Base-by-base conservation (phyloP, 192 early-diverging fungal species). In the Gonapodya sp. region DNA sequence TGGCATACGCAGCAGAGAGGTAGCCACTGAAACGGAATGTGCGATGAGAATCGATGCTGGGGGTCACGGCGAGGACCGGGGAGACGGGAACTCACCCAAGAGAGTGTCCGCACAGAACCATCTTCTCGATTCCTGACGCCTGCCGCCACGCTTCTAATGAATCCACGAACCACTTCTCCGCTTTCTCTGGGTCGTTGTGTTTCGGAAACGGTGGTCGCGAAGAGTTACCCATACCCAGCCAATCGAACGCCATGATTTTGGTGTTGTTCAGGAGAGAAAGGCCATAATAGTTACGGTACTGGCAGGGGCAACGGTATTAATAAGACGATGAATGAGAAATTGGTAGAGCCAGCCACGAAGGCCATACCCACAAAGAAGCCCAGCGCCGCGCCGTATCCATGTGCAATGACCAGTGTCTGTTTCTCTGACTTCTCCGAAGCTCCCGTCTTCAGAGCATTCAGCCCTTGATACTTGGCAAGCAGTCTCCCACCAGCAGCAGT, bases 221-320 rank as follows among this genome's bases (percentile, higher is more conserved):
- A 82, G 90, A 92, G 82, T 93, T 90, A 36, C 93, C 96, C 94
- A 95, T 96, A n/a, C 97, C 96, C 0, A 98, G 87, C 97, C 97
- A 98, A 89, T 98, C 96, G 73, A 37, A 94, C 86, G 24, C 92
- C 87, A 81, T 92, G 31, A 93, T 84, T 35, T 88, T 87, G 35
- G 86, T 91, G 2, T 88, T 89, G 16, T 86, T 87, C 24, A 88
- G 83, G 73, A 88, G 85, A 32, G 83, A 83, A 0, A 94, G 80
- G 32, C 79, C 85, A 1, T 78, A 77, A 46, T 79, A 86, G 81
- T 86, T 86, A 73, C 81, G 78, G 46, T 82, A 82, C 82, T 85
- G 83, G 78, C 86, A 86, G 80, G 89, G 88, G 18, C 85, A 81
- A 78, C 30, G 35, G 1, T 24, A 36, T n/a, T n/a, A n/a, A n/a